Conservation (phyloP, 2,329 filamentous ascomycete species). For the Xylariales sp. region DNA sequence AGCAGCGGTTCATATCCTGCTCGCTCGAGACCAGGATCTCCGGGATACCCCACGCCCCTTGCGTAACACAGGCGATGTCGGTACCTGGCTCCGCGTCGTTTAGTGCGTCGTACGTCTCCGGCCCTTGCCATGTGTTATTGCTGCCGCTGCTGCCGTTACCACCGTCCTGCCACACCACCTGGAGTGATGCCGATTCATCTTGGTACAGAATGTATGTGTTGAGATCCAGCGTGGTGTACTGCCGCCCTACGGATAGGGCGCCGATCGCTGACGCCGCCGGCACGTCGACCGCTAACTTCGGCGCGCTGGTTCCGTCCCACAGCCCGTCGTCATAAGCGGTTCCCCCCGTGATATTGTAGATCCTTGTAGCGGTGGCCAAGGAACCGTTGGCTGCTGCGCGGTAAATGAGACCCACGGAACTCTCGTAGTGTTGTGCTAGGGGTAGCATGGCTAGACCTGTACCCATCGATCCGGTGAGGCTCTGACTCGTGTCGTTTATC, state of each 20-base stretch:
- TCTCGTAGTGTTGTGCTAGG: conserved; percentile 3
- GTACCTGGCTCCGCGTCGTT: conserved; percentile 10
- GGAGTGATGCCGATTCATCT: conserved; percentile 11
- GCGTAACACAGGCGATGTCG: conserved; percentile 17
- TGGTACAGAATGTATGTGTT: conserved; percentile 19
- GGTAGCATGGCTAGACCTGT: conserved; percentile 7
- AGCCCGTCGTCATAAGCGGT: not conserved
- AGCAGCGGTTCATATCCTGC: conserved; percentile 20
- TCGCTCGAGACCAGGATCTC: conserved; percentile 11
- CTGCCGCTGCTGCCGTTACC: too few relatives aligned
- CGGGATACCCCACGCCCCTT: conserved; percentile 9
- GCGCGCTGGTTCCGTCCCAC: conserved; percentile 2
- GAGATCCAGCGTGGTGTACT: conserved; percentile 14
- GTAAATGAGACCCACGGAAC: conserved; percentile 8
- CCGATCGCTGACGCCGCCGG: conserved; percentile 13
- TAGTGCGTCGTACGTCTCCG: conserved; percentile 14
- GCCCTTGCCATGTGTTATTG: conserved; percentile 17
- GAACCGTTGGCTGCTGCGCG: conserved; percentile 1
- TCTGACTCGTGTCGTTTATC: conserved; percentile 12
- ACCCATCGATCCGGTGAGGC: not conserved
- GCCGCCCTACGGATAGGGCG: conserved; percentile 15
- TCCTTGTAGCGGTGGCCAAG: conserved; percentile 25
- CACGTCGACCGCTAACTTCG: conserved; percentile 1
- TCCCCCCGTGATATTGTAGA: conserved; percentile 40
- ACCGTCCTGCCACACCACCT: conserved; percentile 17